These are phyloP conservation scores for Tetradesmus obliquus DNA, from an alignment of 139 green algal genomes.

Conservation along the genomic window DNA sequence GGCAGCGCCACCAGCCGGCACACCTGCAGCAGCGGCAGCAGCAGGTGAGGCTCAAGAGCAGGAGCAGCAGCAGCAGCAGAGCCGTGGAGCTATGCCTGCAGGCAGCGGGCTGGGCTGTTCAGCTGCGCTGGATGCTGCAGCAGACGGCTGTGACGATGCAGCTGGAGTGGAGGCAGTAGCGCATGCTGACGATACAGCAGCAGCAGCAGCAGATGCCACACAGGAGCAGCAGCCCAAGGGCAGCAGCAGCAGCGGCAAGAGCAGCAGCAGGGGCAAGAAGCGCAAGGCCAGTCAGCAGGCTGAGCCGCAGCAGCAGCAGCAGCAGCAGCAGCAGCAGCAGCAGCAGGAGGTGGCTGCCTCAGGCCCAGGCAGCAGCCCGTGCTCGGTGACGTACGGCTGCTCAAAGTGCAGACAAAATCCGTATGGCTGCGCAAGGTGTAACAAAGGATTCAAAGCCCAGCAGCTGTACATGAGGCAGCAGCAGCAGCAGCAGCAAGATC, in stretches of 20 bases:
- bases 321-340: not conserved
- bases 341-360: not conserved
- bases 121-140: not conserved
- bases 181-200: not conserved
- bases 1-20: not conserved
- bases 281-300: not conserved
- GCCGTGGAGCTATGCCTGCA: not conserved
- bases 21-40: slow-evolving; percentile 3
- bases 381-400: not conserved
- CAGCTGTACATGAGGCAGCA: not conserved
- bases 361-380: not conserved
- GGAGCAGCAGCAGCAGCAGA: not conserved
- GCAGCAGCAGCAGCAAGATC: not conserved
- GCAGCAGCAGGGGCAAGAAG: slow-evolving; percentile 6
- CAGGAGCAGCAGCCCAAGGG: not conserved
- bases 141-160: not conserved
- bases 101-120: not conserved
- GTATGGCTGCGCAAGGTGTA: not conserved
- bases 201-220: not conserved
- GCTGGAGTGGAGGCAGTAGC: not conserved
- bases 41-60: not conserved
- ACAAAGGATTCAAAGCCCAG: not conserved
- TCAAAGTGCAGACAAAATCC: not conserved
- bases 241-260: not conserved
- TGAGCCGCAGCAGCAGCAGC: not conserved